Evolutionary conservation across 768 basidiomycete species (phyloP).

Genomic region (Agaricus sinodeliciosus): DNA sequence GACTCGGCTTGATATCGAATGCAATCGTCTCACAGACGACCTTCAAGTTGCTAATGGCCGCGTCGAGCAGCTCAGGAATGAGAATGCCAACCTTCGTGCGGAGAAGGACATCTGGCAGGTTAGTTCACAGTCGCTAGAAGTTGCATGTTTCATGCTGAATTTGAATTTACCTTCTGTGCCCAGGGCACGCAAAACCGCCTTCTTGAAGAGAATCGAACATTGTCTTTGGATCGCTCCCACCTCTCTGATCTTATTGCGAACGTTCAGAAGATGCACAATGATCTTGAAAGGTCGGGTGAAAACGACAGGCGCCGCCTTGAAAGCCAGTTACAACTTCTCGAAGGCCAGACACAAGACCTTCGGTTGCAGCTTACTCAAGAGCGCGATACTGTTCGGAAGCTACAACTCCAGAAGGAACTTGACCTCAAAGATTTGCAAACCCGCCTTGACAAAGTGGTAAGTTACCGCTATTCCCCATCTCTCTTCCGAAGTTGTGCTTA

Average conservation of each 20-base stretch:
- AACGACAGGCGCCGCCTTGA: conserved; percentile 82
- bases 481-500: conserved; percentile 12
- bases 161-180: neutral
- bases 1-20: conserved; percentile 70
- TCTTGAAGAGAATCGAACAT: conserved; percentile 75
- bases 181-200: conserved; percentile 78
- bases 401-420: conserved; percentile 75
- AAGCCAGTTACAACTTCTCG: conserved; percentile 69
- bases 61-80: conserved; percentile 76
- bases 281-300: conserved; percentile 75
- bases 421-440: conserved; percentile 70
- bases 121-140: conserved; percentile 12
- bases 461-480: conserved; percentile 17
- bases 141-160: neutral
- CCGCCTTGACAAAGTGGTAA: conserved; percentile 64
- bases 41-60: conserved; percentile 50
- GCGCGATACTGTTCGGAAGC: conserved; percentile 64
- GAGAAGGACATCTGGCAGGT: conserved; percentile 96
- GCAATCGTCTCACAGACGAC: conserved; percentile 61
- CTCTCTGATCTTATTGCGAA: conserved; percentile 84
- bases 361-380: conserved; percentile 65
- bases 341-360: conserved; percentile 73
- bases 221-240: conserved; percentile 77
- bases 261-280: conserved; percentile 86
- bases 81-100: conserved; percentile 80